A percentile compares a stretch with the other conserved stretches of the same genome.
Evolutionary conservation across 306 rosid species (phyloP).

Genomic region (Mimosa pudica): DNA sequence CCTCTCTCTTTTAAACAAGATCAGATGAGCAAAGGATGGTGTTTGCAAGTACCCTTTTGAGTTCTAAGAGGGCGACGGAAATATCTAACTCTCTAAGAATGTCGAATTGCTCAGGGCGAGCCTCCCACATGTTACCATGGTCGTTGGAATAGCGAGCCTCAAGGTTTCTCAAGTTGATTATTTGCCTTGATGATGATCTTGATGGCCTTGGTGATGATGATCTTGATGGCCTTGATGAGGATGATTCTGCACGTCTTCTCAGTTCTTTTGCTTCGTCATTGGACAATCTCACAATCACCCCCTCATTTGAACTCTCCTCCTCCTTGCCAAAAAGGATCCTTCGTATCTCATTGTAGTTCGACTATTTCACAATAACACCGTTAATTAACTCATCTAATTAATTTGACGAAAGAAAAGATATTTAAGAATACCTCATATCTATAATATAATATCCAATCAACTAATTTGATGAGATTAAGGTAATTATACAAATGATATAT

Average conservation of each 20-base stretch:
- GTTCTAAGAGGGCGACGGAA: not conserved
- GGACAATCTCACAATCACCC: slow-evolving; percentile 31
- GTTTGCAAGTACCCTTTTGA: slow-evolving; percentile 24
- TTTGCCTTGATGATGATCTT: slow-evolving; percentile 2
- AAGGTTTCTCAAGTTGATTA: slow-evolving; percentile 33
- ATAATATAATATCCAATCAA: too few relatives aligned
- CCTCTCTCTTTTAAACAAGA: too few relatives aligned
- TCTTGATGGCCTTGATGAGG: not conserved
- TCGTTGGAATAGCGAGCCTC: slow-evolving; percentile 25
- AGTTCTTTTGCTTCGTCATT: slow-evolving; percentile 31
- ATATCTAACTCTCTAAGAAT: slow-evolving; percentile 29
- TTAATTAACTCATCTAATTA: not conserved
- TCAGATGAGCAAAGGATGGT: too few relatives aligned
- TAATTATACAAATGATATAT: too few relatives aligned
- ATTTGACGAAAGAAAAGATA: too few relatives aligned
- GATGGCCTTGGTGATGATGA: not conserved
- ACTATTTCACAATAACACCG: not conserved
- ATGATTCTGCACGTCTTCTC: slow-evolving; percentile 18
- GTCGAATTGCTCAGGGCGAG: slow-evolving; percentile 1
- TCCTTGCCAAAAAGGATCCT: slow-evolving; percentile 22
- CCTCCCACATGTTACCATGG: slow-evolving; percentile 36
- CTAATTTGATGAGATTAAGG: too few relatives aligned
- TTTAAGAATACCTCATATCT: too few relatives aligned
- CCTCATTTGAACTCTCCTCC: not conserved
- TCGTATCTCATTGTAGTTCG: slow-evolving; percentile 19